Evolutionary conservation across 2,329 filamentous ascomycete genomes (phyloP).

Genomic region (Exophiala alcalophila): DNA sequence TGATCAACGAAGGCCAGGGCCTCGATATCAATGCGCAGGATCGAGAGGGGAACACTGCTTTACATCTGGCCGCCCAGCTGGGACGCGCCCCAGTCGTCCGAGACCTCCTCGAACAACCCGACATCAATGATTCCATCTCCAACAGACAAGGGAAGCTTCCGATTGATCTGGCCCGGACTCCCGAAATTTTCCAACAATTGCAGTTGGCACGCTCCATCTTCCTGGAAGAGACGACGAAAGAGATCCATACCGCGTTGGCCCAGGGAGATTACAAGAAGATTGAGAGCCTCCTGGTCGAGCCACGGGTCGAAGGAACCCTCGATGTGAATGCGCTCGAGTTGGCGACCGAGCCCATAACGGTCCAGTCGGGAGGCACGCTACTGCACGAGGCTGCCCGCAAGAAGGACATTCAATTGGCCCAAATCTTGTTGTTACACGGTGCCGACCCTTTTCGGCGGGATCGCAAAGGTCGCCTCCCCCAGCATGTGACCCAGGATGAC

Average conservation of each 20-base stretch:
- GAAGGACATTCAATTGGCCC: conserved; percentile 81
- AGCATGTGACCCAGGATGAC: conserved; percentile 95
- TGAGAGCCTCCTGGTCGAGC: conserved; percentile 77
- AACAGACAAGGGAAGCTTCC: conserved; percentile 84
- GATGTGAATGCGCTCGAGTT: conserved; percentile 93
- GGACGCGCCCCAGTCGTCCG: conserved; percentile 78
- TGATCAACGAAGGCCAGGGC: conserved; percentile 70
- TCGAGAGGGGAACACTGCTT: conserved; percentile 87
- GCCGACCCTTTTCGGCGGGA: conserved; percentile 95
- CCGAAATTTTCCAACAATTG: conserved; percentile 92
- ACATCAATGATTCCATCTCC: conserved; percentile 81
- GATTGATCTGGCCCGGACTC: conserved; percentile 82
- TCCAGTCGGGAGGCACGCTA: conserved; percentile 82
- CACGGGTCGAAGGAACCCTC: conserved; percentile 76
- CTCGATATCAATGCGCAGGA: conserved; percentile 88
- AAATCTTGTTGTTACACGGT: conserved; percentile 85
- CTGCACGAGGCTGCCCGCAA: conserved; percentile 90
- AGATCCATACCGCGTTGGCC: conserved; percentile 76
- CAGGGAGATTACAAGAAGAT: conserved; percentile 72
- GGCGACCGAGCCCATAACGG: conserved; percentile 72
- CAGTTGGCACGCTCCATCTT: conserved; percentile 88
- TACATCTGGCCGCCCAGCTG: conserved; percentile 82
- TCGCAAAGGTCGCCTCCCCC: conserved; percentile 89
- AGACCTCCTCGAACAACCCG: conserved; percentile 74
- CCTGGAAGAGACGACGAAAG: conserved; percentile 77